Conservation (phyloP, 495 filamentous ascomycete species). For the Neurospora cerealis region DNA sequence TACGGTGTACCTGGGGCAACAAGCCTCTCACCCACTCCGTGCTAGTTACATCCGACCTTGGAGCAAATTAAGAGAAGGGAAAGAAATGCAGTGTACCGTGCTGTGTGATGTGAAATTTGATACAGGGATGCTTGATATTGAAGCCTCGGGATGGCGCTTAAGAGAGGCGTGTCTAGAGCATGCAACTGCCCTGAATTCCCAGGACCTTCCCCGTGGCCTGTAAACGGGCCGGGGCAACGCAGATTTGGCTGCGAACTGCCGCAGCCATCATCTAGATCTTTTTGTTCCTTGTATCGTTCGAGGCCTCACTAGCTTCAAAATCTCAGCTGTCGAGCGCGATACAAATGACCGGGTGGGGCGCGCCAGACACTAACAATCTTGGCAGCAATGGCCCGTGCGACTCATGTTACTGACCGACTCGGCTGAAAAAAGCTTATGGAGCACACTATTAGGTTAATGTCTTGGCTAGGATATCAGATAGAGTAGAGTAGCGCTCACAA, state of each 20-base stretch:
- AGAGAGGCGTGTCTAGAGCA: background rate
- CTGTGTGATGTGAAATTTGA: background rate
- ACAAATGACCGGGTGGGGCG: too few species aligned
- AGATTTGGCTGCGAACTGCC: background rate
- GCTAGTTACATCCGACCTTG: background rate
- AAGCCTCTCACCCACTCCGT: background rate
- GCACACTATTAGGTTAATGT: background rate
- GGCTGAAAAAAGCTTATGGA: too few species aligned
- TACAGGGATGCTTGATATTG: background rate
- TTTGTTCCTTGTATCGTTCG: too few species aligned
- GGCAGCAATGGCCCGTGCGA: too few species aligned
- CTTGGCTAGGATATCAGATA: conserved; percentile 11
- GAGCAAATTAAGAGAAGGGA: background rate
- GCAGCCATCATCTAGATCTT: too few species aligned
- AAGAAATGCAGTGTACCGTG: background rate
- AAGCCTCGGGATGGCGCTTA: background rate
- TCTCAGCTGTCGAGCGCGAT: too few species aligned
- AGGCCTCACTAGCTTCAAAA: too few species aligned
- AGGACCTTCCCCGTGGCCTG: background rate
- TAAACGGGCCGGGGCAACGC: background rate
- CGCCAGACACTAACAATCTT: too few species aligned
- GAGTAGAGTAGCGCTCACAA: conserved; percentile 8
- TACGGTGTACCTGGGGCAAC: background rate
- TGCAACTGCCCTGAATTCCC: background rate
- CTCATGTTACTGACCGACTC: too few species aligned